Conservation (phyloP, 2,329 filamentous ascomycete genomes). For the Penicillium capsulatum region DNA sequence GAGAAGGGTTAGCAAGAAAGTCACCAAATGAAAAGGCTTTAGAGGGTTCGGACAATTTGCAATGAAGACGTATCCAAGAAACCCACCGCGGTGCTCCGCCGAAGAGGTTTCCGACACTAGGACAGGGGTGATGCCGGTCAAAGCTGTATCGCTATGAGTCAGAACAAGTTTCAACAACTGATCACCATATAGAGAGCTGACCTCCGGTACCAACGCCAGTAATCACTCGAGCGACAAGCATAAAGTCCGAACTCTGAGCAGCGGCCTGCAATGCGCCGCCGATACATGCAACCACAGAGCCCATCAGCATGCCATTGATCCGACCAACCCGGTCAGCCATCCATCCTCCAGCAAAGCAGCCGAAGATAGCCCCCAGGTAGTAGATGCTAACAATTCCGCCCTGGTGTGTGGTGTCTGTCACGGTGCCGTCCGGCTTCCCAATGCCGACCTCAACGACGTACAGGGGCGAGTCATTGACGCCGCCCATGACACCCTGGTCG, state of each 20-base stretch:
- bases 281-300: no score
- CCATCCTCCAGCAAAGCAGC: constrained; percentile 50
- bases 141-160: no score
- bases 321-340: constrained; percentile 53
- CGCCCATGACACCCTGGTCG: constrained; percentile 53
- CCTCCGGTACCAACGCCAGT: no score
- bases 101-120: constrained; percentile 49
- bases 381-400: constrained; percentile 53
- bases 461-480: constrained; percentile 42
- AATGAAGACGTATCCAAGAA: constrained; percentile 50
- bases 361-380: constrained; percentile 51
- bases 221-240: constrained; percentile 49
- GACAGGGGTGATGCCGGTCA: constrained; percentile 50
- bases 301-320: constrained; percentile 49
- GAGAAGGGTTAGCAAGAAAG: constrained; percentile 3
- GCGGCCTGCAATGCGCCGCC: constrained; percentile 50
- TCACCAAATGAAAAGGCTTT: background rate
- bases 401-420: constrained; percentile 49
- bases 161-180: no score
- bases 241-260: constrained; percentile 46
- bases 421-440: constrained; percentile 43
- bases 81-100: constrained; percentile 46
- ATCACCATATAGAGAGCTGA: no score
- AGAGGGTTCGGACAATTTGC: constrained; percentile 41
- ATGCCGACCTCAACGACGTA: constrained; percentile 44